These are phyloP conservation scores for Selaginella moellendorffii DNA, from an alignment of 75 land plant genomes.

Conservation along the genomic window DNA sequence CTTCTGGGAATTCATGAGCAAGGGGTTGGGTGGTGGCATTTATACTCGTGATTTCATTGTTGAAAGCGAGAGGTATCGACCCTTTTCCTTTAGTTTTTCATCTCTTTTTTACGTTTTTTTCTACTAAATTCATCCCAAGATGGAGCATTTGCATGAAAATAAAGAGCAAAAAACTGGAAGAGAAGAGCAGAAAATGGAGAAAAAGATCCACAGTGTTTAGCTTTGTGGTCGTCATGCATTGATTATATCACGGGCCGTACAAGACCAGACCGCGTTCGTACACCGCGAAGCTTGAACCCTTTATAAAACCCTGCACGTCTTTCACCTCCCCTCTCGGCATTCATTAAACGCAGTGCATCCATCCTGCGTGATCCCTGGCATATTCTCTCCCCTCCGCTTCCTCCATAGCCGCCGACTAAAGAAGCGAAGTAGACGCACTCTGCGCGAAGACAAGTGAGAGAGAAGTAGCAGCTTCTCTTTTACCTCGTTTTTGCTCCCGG, in stretches of 20 bases:
- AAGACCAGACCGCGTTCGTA: neutral
- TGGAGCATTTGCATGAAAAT: no score
- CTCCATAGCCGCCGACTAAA: no score
- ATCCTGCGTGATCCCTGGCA: neutral
- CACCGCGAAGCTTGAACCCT: neutral
- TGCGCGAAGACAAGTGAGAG: no score
- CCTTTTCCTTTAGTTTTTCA: neutral
- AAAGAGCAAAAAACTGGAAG: no score
- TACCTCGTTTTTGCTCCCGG: no score
- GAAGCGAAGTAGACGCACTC: no score
- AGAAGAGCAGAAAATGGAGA: no score
- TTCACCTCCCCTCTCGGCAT: neutral
- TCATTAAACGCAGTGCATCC: neutral
- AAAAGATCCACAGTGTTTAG: no score
- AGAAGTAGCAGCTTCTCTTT: neutral
- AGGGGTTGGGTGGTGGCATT: conserved; percentile 2
- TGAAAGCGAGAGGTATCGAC: neutral
- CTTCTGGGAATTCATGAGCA: neutral
- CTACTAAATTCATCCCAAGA: no score
- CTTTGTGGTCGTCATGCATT: no score
- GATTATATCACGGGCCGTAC: no score
- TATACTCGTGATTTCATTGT: neutral
- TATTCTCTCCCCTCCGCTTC: neutral
- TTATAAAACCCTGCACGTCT: neutral
- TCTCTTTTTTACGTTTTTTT: neutral